Evolutionary conservation across 148 eudicot genomes (phyloP).

Genomic region (Chenopodium berlandieri): DNA sequence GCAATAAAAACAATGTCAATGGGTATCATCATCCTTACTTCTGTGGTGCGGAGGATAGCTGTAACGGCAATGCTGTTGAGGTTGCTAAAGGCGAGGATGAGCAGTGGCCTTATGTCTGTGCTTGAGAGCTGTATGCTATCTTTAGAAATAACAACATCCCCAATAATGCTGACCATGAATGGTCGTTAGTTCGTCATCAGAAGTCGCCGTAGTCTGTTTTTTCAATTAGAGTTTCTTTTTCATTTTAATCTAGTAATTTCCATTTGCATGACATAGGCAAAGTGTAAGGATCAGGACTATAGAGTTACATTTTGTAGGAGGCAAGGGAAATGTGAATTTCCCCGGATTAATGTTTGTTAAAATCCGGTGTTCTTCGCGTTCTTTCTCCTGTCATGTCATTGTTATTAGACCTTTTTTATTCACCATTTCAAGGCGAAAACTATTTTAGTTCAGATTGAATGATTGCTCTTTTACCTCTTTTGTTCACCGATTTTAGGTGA

Average conservation of each 20-base stretch:
- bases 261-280: conserved; percentile 31
- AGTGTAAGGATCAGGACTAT: conserved; percentile 29
- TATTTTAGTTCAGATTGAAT: neutral
- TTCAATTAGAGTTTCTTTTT: conserved; percentile 8
- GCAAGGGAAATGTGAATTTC: conserved; percentile 3
- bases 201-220: conserved; percentile 55
- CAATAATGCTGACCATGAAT: neutral
- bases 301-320: conserved; percentile 30
- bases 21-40: conserved; percentile 26
- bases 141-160: neutral
- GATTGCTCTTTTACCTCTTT: conserved; percentile 18
- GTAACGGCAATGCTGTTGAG: conserved; percentile 38
- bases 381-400: conserved; percentile 21
- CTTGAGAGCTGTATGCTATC: conserved; percentile 37
- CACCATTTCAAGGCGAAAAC: conserved; percentile 14
- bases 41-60: conserved; percentile 40
- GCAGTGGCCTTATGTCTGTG: conserved; percentile 83
- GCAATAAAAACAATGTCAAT: conserved; percentile 1
- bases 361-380: conserved; percentile 22
- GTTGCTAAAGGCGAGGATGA: conserved; percentile 58
- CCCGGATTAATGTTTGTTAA: conserved; percentile 25
- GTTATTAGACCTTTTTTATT: conserved; percentile 16
- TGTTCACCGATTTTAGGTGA: conserved; percentile 7
- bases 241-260: conserved; percentile 13
- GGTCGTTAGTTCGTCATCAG: conserved; percentile 33